Evolutionary conservation across 192 early-diverging fungal genomes (phyloP), one percentile per base, ranked within the genome.

Genomic region (Anaeromyces robustus): DNA sequence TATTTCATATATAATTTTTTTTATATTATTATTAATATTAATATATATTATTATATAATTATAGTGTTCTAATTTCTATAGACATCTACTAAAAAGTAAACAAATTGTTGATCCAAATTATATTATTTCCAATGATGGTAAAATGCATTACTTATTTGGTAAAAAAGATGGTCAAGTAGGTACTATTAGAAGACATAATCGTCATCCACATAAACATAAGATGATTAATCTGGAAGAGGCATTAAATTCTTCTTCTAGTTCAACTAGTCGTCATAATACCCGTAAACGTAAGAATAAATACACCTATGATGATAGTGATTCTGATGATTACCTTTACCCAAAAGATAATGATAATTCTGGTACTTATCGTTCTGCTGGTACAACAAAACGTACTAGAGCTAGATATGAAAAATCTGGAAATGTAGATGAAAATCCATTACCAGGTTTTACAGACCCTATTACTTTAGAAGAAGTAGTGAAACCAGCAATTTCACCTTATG

Each of bases 51-150:
- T n/a, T n/a, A n/a, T n/a, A n/a, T n/a, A n/a, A n/a, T n/a, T n/a
- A 14, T 79, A 95, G 92, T 98, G 96, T 84, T 96, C 96, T 30
- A 98, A 97, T 87, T 98, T 96, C 86, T 98, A 98, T 85, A 92
- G 96, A 31, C 86, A 93, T 77, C 87, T 98, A 77, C 90, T 98
- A 22, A 94, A 96, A 84, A 94, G 93, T 77, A 92, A 93, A 28
- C 91, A 96, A 81, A 91, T 97, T 77, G 85, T 91, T 81, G 96
- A 98, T 84, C 92, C 93, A 4, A 98, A 98, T 88, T 98, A 98
- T 83, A 90, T 94, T 19, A 85, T 96, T 28, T 95, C 96, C 84
- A 92, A 93, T 30, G 94, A 95, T 84, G 95, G 95, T 83, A 94
- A 94, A 83, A 93, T 95, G 0, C 95, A 95, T 81, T 98, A 94